Base-by-base conservation (phyloP, 2,329 filamentous ascomycete genomes). In the Fonsecaea erecta region DNA sequence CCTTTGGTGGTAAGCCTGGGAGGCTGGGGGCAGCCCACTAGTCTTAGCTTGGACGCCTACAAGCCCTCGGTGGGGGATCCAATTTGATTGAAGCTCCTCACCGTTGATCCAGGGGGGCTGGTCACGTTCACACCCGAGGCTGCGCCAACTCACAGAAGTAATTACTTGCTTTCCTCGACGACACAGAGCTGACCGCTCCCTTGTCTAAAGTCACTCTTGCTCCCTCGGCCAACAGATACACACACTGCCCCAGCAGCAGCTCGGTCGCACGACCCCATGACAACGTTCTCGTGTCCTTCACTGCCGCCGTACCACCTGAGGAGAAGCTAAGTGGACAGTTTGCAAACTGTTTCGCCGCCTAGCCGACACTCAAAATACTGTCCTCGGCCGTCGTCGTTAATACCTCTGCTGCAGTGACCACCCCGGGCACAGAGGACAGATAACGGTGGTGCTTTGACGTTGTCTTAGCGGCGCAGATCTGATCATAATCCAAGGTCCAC, bases 41-140 rank as follows among this genome's bases (percentile, higher is more conserved):
- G 18, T 2, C 43, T 26, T 48, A 48, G 43, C 43, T 48, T 14
- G 43, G 43, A 48, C 43, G 43, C 43, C 43, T 48, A 48, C 43
- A 48, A 24, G 18, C 43, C 43, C 43, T 48, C 11, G 9, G 43
- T 26, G 21, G 43, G 43, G 43, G 43, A 48, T 48, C 9, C 14
- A 48, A 48, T 48, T 48, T 48, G 43, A 48, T 48, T 48, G 18
- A 26, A 18, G 43, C 43, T 48, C 43, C 43, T 48, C 43, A 24
- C 26, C 11, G 3, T 24, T 48, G 43, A 18, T 48, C 9, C 43
- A 26, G 3, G 43, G 43, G 9, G 43, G 21, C 14, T 43, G 37
- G 37, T 43, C 37, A 43, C 37, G 37, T 14, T 43, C 7, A n/a
- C 37, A 43, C 35, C 37, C n/a, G 16, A 18, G 3, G 18, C 43